Conservation (phyloP, 306 rosid species). For the Cicer cuneatum region DNA sequence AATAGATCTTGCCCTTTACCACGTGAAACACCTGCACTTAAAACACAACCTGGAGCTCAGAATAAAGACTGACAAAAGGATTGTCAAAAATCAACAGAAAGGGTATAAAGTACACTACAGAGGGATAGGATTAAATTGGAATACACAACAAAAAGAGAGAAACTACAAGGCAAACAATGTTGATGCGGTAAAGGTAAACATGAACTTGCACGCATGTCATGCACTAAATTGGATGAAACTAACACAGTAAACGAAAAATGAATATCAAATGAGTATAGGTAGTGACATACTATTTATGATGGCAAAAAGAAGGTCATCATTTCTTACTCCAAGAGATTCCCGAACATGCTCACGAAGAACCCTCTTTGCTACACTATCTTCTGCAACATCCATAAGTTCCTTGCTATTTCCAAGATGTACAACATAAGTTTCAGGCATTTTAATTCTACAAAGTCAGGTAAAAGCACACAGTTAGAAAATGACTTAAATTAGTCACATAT, state of each 20-base stretch:
- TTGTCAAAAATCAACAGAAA: constrained; percentile 26
- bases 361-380: constrained; percentile 82
- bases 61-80: constrained; percentile 25
- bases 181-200: constrained; percentile 23
- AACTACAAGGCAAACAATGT: constrained; percentile 1
- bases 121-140: constrained; percentile 32
- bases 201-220: constrained; percentile 17
- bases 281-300: constrained; percentile 81
- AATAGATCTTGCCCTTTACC: constrained; percentile 97
- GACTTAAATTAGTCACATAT: not conserved
- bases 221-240: constrained; percentile 18
- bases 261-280: constrained; percentile 9
- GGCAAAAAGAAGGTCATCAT: constrained; percentile 90
- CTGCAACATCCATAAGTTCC: constrained; percentile 95
- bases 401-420: constrained; percentile 99
- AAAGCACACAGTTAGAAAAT: constrained; percentile 11
- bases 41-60: constrained; percentile 39
- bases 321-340: constrained; percentile 86
- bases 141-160: constrained; percentile 40
- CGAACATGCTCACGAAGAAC: constrained; percentile 93
- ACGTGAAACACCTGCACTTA: constrained; percentile 84
- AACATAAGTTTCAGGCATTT: constrained; percentile 87
- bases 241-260: not conserved
- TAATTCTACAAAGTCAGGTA: constrained; percentile 57
- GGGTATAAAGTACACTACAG: not conserved